Conservation (phyloP, 495 filamentous ascomycete genomes). For the Aspergillus heteromorphus region DNA sequence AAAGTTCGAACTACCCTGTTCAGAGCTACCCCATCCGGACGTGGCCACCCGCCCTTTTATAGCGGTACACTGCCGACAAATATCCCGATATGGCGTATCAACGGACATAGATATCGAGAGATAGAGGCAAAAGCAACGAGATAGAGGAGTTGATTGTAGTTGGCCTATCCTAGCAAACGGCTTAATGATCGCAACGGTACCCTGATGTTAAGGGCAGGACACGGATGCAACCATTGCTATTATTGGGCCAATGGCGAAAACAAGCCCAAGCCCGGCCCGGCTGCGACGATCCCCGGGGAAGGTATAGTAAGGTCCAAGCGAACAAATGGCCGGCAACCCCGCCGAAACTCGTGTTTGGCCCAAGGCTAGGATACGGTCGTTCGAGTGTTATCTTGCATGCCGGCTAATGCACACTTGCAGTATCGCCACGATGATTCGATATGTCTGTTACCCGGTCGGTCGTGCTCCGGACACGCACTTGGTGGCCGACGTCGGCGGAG, state of each 20-base stretch:
- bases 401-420: constrained; percentile 38
- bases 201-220: neutral
- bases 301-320: constrained; percentile 60
- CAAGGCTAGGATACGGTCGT: neutral
- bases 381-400: constrained; percentile 50
- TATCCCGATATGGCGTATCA: constrained; percentile 20
- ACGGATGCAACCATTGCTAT: constrained; percentile 8
- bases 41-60: neutral
- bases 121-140: neutral
- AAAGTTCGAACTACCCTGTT: neutral
- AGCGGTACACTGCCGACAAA: neutral
- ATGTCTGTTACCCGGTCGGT: constrained; percentile 28
- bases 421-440: constrained; percentile 61
- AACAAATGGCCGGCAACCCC: constrained; percentile 34
- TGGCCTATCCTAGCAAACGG: neutral
- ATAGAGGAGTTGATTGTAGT: neutral
- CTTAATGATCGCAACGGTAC: neutral
- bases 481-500: neutral
- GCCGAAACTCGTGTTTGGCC: constrained; percentile 15
- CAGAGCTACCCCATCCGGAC: neutral
- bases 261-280: neutral
- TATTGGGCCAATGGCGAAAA: neutral
- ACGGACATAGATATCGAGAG: constrained; percentile 43
- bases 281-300: constrained; percentile 14
- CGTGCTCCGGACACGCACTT: neutral